Evolutionary conservation across 1,139 yeast species (phyloP).

Genomic region (Kurtzmaniella quercitrusa): DNA sequence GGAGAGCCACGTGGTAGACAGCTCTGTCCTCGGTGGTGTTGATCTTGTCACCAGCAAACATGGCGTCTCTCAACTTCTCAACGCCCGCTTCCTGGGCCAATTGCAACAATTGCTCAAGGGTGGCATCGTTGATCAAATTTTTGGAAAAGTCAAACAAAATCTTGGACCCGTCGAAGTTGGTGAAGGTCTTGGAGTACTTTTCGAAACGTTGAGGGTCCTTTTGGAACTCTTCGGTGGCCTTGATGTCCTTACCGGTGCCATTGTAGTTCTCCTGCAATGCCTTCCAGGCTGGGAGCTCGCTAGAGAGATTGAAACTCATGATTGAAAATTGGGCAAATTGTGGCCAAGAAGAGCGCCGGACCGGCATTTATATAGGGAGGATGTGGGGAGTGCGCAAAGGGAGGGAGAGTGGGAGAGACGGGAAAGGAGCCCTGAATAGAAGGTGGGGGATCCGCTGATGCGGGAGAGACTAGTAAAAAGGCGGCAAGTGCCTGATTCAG

Average conservation of each 20-base stretch:
- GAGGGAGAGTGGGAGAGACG: no score
- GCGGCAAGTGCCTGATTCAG: background rate
- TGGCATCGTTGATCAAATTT: constrained; percentile 85
- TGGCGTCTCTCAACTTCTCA: constrained; percentile 79
- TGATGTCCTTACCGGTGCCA: constrained; percentile 58
- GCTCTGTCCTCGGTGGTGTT: constrained; percentile 96
- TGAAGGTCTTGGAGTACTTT: constrained; percentile 72
- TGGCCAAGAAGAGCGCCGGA: background rate
- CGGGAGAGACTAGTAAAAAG: background rate
- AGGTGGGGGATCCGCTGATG: background rate
- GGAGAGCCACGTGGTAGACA: constrained; percentile 91
- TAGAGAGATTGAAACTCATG: constrained; percentile 52
- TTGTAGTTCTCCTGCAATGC: constrained; percentile 69
- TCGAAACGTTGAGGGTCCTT: constrained; percentile 70
- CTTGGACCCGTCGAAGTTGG: constrained; percentile 80
- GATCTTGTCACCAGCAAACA: constrained; percentile 91
- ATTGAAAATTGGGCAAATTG: background rate
- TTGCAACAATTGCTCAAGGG: constrained; percentile 58
- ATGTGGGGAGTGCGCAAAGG: no score
- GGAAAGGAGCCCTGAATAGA: no score
- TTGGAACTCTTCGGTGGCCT: constrained; percentile 73
- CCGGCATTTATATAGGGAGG: background rate
- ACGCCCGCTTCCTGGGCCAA: constrained; percentile 90
- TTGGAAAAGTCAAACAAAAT: constrained; percentile 93
- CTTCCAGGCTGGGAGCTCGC: constrained; percentile 83